Evolutionary conservation across 2,329 filamentous ascomycete genomes (phyloP).

Genomic region (Clonostachys solani): DNA sequence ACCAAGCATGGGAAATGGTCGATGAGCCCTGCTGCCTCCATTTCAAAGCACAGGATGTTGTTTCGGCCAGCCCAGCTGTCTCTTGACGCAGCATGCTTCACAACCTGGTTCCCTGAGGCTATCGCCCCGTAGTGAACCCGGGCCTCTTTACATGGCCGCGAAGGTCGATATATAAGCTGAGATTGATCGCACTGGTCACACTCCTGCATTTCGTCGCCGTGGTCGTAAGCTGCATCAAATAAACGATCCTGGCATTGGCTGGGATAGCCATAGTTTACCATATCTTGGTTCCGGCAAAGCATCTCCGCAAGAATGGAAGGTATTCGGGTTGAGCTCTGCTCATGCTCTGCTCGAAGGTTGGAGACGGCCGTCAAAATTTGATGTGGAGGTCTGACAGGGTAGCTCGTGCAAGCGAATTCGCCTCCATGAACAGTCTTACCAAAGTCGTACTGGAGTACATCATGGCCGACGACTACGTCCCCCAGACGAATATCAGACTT

Average conservation of each 20-base stretch:
- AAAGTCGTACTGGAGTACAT: background rate
- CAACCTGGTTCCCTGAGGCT: constrained; percentile 8
- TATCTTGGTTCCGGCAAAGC: background rate
- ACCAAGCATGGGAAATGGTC: constrained; percentile 18
- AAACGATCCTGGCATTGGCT: too few relatives aligned
- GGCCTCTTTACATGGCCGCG: background rate
- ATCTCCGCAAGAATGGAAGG: background rate
- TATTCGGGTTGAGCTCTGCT: background rate
- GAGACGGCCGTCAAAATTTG: constrained; percentile 3
- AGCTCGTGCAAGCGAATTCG: background rate
- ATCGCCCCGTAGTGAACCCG: constrained; percentile 7
- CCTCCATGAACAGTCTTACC: background rate
- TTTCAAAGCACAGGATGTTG: background rate
- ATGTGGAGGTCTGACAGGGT: background rate
- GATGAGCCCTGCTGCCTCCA: constrained; percentile 3
- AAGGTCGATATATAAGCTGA: background rate
- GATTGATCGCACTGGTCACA: constrained; percentile 3
- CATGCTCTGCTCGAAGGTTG: background rate
- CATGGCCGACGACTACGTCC: background rate
- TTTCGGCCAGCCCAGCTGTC: constrained; percentile 1
- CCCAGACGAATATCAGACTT: background rate
- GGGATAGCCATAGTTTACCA: background rate
- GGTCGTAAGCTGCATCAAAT: too few relatives aligned
- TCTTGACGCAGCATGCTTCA: constrained; percentile 15
- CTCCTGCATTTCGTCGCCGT: background rate